Evolutionary conservation across 2,329 filamentous ascomycete species (phyloP).

Genomic region (Pestalotiopsis sp.): DNA sequence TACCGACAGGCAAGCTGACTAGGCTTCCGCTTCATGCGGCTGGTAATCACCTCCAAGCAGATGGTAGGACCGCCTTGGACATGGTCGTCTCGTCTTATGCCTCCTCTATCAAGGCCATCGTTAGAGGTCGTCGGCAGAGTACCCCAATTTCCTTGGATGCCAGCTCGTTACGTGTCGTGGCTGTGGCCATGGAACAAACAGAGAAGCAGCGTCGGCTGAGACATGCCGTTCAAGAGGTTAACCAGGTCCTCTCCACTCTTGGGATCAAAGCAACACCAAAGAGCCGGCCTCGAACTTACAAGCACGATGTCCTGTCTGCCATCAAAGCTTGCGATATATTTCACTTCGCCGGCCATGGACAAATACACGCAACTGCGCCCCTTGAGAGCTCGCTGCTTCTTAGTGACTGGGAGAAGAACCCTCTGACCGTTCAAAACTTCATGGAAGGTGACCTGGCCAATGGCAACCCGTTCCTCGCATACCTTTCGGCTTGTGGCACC

Average conservation of each 20-base stretch:
- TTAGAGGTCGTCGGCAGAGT: not conserved
- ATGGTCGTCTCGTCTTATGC: not conserved
- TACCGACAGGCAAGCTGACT: not conserved
- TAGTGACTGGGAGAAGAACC: not conserved
- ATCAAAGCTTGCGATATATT: constrained; percentile 34
- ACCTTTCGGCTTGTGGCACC: not conserved
- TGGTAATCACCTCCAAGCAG: not conserved
- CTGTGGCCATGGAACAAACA: not conserved
- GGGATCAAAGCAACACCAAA: not conserved
- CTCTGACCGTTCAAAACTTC: not conserved
- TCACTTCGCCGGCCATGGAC: constrained; percentile 43
- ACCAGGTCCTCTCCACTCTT: not conserved
- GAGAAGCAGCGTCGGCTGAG: not conserved
- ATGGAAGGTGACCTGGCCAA: not conserved
- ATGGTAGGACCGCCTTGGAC: not conserved
- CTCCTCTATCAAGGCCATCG: not conserved
- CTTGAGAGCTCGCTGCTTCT: constrained; percentile 22
- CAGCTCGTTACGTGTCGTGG: not conserved
- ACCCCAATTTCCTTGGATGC: not conserved
- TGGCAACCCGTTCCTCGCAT: not conserved
- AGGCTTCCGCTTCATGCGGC: not conserved
- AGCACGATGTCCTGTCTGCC: constrained; percentile 23
- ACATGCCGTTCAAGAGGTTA: not conserved
- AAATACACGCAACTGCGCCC: constrained; percentile 27
- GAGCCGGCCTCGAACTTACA: constrained; percentile 9